phyloP scores from a whole-genome alignment of 257 asterid species.

The Marsdenia floribunda region DNA sequence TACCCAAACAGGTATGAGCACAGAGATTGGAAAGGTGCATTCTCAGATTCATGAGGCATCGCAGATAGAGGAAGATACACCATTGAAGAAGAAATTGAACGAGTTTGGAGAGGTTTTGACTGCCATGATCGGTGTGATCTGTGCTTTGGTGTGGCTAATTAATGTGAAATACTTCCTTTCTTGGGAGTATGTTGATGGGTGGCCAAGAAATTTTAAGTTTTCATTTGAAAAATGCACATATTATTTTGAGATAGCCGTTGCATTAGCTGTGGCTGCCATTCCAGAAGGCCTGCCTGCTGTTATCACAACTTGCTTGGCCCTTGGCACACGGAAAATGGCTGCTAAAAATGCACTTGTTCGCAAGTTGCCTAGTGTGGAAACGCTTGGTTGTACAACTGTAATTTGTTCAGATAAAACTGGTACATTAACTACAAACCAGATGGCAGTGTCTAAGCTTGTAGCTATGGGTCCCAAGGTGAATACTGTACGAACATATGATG shows the following conservation, averaged over 20 bases:
- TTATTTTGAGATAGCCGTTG: slow-evolving; percentile 98
- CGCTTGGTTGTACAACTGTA: slow-evolving; percentile 98
- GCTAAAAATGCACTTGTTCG: slow-evolving; percentile 99
- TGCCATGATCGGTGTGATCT: slow-evolving; percentile 75
- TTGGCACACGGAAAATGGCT: slow-evolving; percentile 99
- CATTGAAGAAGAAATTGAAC: slow-evolving; percentile 92
- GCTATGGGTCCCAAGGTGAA: slow-evolving; percentile 60
- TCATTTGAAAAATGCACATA: slow-evolving; percentile 99
- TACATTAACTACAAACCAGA: slow-evolving; percentile 93
- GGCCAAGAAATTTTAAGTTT: slow-evolving; percentile 91
- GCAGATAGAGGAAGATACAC: slow-evolving; percentile 88
- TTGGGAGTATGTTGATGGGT: slow-evolving; percentile 90
- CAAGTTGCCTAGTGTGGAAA: slow-evolving; percentile 97
- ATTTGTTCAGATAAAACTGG: slow-evolving; percentile 99
- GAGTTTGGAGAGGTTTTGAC: slow-evolving; percentile 95
- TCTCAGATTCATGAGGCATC: slow-evolving; percentile 93
- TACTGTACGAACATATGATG: slow-evolving; percentile 53
- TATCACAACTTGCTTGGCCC: slow-evolving; percentile 95
- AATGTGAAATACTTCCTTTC: slow-evolving; percentile 91
- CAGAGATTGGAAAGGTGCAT: slow-evolving; percentile 95
- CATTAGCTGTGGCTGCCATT: slow-evolving; percentile 98
- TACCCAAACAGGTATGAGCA: slow-evolving; percentile 81
- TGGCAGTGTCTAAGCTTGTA: slow-evolving; percentile 90
- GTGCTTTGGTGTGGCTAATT: slow-evolving; percentile 90
- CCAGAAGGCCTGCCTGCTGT: slow-evolving; percentile 99